Conservation (phyloP, 345 rosid species). For the Conringia planisiliqua region DNA sequence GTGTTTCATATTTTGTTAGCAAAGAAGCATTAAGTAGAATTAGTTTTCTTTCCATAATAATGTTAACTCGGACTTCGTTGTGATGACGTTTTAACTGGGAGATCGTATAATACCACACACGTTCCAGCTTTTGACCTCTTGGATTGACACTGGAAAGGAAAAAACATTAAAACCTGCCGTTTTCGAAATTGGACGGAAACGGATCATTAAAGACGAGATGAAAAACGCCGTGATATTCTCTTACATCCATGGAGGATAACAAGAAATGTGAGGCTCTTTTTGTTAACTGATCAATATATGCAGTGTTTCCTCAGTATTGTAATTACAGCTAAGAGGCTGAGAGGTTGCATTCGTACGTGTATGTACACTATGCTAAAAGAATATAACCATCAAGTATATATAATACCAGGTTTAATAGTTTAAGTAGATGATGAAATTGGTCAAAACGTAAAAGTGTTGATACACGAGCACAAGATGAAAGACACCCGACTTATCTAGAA, state of each 20-base stretch:
- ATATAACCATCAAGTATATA: neutral
- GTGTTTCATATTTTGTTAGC: conserved; percentile 5
- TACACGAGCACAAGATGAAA: neutral
- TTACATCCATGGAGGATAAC: neutral
- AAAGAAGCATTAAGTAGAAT: conserved; percentile 8
- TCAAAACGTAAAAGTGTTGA: neutral
- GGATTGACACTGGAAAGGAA: neutral
- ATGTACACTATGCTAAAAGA: neutral
- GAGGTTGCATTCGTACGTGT: neutral
- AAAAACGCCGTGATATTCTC: neutral
- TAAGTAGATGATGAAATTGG: neutral
- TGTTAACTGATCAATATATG: neutral
- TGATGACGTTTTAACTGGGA: neutral
- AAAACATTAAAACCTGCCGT: neutral
- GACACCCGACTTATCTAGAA: neutral
- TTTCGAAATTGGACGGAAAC: neutral
- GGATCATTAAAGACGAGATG: neutral
- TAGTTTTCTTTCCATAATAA: conserved; percentile 13
- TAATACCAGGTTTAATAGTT: neutral
- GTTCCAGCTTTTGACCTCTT: conserved; percentile 2
- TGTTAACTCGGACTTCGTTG: neutral
- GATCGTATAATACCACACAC: neutral
- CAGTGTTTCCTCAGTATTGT: neutral
- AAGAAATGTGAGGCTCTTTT: neutral
- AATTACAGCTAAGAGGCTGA: neutral